Percentiles rank a stretch among this genome's conserved stretches.
phyloP scores from a whole-genome alignment of 2,329 filamentous ascomycete species.

The Fragosphaeria purpurea region DNA sequence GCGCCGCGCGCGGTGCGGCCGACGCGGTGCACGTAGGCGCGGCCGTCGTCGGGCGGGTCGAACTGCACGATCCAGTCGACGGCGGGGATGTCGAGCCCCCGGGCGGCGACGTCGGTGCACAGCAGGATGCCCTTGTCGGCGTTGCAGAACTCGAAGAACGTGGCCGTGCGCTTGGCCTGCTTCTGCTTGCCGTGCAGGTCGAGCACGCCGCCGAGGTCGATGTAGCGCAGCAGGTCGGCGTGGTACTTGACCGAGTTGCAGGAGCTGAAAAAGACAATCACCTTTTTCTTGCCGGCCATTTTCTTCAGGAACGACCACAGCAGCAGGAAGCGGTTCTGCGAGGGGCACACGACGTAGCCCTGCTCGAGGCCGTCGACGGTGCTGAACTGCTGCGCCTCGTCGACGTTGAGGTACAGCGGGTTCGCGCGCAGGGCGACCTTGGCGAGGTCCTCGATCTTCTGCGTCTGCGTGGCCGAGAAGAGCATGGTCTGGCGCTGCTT shows the following conservation, averaged over 20 bases:
- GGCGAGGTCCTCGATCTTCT: slow-evolving; percentile 94
- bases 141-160: slow-evolving; percentile 86
- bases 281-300: slow-evolving; percentile 92
- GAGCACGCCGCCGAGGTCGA: slow-evolving; percentile 65
- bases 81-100: slow-evolving; percentile 86
- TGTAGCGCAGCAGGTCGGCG: slow-evolving; percentile 91
- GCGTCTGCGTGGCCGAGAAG: slow-evolving; percentile 98
- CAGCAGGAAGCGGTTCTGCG: slow-evolving; percentile 85
- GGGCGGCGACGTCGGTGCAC: slow-evolving; percentile 91
- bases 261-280: slow-evolving; percentile 91
- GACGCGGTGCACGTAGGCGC: slow-evolving; percentile 91
- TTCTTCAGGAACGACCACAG: slow-evolving; percentile 91
- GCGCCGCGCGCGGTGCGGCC: slow-evolving; percentile 84
- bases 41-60: slow-evolving; percentile 82
- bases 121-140: slow-evolving; percentile 77
- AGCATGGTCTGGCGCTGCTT: slow-evolving; percentile 88
- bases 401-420: slow-evolving; percentile 94
- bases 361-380: slow-evolving; percentile 93
- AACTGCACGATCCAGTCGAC: slow-evolving; percentile 97
- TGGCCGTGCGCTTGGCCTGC: slow-evolving; percentile 89
- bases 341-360: slow-evolving; percentile 88
- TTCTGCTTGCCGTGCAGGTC: slow-evolving; percentile 93
- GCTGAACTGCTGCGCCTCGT: slow-evolving; percentile 64
- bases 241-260: slow-evolving; percentile 95
- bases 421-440: slow-evolving; percentile 85